Percentiles rank a stretch among this genome's conserved stretches.
Conservation (phyloP, 2,329 filamentous ascomycete genomes). For the Diplocarpon mali region DNA sequence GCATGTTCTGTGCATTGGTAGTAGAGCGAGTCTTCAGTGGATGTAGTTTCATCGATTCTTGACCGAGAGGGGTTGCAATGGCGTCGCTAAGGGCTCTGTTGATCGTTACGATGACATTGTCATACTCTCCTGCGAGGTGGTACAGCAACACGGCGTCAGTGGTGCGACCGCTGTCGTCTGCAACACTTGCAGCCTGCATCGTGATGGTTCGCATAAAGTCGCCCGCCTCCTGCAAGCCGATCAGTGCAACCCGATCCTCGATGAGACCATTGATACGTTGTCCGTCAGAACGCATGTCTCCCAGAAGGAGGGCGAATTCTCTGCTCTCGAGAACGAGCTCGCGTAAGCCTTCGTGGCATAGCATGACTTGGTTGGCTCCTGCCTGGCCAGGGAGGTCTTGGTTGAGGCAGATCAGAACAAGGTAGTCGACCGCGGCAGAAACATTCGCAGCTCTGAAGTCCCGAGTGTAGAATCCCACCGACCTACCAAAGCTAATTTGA, state of each 20-base stretch:
- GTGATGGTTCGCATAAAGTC: conserved; percentile 91
- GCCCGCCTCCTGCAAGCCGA: conserved; percentile 66
- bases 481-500: conserved; percentile 88
- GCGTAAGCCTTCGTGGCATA: conserved; percentile 86
- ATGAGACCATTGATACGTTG: conserved; percentile 77
- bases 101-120: conserved; percentile 83
- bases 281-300: conserved; percentile 81
- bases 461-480: conserved; percentile 89
- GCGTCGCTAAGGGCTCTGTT: conserved; percentile 86
- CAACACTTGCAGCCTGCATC: conserved; percentile 79
- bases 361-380: conserved; percentile 63
- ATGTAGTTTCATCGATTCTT: conserved; percentile 60
- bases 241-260: conserved; percentile 71
- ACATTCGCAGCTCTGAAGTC: conserved; percentile 90
- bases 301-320: conserved; percentile 87
- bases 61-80: conserved; percentile 74
- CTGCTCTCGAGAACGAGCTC: conserved; percentile 94
- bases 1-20: conserved; percentile 6
- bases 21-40: conserved; percentile 34
- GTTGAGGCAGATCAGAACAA: conserved; percentile 85
- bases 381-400: conserved; percentile 65
- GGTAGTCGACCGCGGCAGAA: conserved; percentile 85
- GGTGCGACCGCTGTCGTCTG: conserved; percentile 85
- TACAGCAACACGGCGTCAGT: conserved; percentile 92
- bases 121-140: conserved; percentile 89